Evolutionary conservation across 2,329 filamentous ascomycete genomes (phyloP), one percentile per base, ranked within the genome.

Genomic region (Diaporthe longicolla): DNA sequence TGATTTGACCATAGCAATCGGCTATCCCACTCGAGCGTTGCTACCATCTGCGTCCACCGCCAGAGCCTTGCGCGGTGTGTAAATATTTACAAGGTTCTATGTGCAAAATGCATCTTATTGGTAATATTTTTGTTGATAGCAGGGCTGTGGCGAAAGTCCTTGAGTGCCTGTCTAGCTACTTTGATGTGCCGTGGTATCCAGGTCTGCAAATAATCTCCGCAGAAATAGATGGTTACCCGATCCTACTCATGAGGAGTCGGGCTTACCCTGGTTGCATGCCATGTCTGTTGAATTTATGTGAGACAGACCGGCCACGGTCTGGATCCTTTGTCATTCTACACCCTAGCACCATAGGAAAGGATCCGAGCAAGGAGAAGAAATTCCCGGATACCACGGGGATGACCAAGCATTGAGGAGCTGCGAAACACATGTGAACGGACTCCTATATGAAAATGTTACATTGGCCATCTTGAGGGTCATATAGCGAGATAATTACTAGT

Each of bases 181-280:
- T 32, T 32, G 29, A 32, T 32, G 8, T 63, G 19, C 37, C 4
- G 26, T 19, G 10, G 6, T 15, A 19, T 5, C 6, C 48, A 26
- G 10, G 11, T 54, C 32, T 54, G n/a, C 48, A n/a, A 21, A 54
- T 54, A 50, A 19, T 26, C 32, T 52, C 35, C 21, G 48, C 9
- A 15, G 29, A 52, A 26, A 37, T 26, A n/a, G 19, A 52, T 54
- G 32, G 32, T 26, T 21, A 40, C 13, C 48, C n/a, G 63, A 54
- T 68, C 32, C 48, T 54, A 29, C 32, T 15, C 19, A 24, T 48
- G 54, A 11, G 48, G 48, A 11, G 32, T 54, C 5, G 15, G 15
- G 63, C 63, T 40, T 26, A 50, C 48, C 45, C 32, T 68, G 29
- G 63, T 68, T 21, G 15, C 63, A 40, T 40, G 21, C 45, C 61